Evolutionary conservation across 1,284 basidiomycete genomes (phyloP), one percentile per base, ranked within the genome.

Genomic region (Puccinia coronata): DNA sequence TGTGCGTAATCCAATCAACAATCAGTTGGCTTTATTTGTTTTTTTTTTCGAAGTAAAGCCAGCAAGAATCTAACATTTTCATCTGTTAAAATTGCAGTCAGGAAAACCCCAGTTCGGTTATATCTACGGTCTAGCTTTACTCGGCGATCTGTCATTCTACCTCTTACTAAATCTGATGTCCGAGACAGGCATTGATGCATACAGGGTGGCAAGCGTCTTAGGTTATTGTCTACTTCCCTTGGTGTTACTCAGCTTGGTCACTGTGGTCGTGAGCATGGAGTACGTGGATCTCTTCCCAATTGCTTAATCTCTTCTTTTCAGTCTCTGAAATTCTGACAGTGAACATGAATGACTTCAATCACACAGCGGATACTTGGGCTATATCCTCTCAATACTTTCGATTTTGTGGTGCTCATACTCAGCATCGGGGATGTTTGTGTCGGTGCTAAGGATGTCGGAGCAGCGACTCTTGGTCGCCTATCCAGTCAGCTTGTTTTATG

Each of bases 41-140:
- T 41, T 34, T 47, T 69, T 69, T 2, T 69, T 79, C 28, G 47
- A 70, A 82, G 16, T 43, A 57, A 34, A 76, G 55, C 14, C 51
- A 51, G 18, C n/a, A n/a, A 71, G 31, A 31, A 28, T n/a, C 65
- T 43, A 43, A 31, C 67, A 55, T 49, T 77, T 41, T 53, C 61
- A 47, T 71, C 3, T 34, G 9, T 57, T 55, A 9, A 23, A 4
- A 18, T 67, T 41, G 23, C 86, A 98, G 95, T 95, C 95, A 20
- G 97, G 97, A 82, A 98, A 98, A 88, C 94, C 95, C 11, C 97
- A 98, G 86, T 99, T 99, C 87, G 95, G 94, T 41, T 98, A 98
- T 87, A 98, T 99, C 83, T 99, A 99, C 87, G 97, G 97, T 72
- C 94, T 99, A 82, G 96, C 93, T 70, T 90, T 98, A 18, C 90